Conservation (phyloP, 2,329 filamentous ascomycete species). For the Venturia carpophila region DNA sequence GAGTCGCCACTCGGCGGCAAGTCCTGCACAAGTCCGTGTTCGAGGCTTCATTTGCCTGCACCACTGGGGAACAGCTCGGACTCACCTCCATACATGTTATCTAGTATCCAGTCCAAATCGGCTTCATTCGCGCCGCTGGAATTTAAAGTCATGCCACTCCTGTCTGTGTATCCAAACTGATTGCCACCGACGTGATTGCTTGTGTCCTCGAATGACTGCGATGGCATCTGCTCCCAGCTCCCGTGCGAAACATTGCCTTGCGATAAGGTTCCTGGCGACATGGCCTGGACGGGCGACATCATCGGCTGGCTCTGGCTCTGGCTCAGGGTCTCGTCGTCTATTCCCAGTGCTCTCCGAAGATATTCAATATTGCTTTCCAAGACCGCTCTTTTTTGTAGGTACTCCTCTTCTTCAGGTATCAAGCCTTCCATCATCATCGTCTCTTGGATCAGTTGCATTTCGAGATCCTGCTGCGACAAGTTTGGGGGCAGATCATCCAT, state of each 20-base stretch:
- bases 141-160: background rate
- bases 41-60: background rate
- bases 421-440: slow-evolving; percentile 27
- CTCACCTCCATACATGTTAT: background rate
- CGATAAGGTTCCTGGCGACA: background rate
- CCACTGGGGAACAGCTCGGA: background rate
- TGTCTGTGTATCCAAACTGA: background rate
- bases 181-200: background rate
- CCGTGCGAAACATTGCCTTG: background rate
- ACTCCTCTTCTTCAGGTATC: slow-evolving; percentile 27
- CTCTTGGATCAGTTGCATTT: slow-evolving; percentile 30
- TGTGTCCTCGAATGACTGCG: slow-evolving; percentile 1
- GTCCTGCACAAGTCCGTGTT: background rate
- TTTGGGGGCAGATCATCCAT: slow-evolving; percentile 14
- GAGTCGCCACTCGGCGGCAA: background rate
- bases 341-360: slow-evolving; percentile 18
- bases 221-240: slow-evolving; percentile 10
- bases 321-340: background rate
- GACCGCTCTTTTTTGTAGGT: slow-evolving; percentile 22
- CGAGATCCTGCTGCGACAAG: slow-evolving; percentile 23
- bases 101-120: background rate
- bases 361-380: slow-evolving; percentile 23
- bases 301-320: background rate
- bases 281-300: background rate
- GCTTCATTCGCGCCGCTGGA: background rate